Base-by-base conservation (phyloP, 345 rosid species). In the Hevea brasiliensis region DNA sequence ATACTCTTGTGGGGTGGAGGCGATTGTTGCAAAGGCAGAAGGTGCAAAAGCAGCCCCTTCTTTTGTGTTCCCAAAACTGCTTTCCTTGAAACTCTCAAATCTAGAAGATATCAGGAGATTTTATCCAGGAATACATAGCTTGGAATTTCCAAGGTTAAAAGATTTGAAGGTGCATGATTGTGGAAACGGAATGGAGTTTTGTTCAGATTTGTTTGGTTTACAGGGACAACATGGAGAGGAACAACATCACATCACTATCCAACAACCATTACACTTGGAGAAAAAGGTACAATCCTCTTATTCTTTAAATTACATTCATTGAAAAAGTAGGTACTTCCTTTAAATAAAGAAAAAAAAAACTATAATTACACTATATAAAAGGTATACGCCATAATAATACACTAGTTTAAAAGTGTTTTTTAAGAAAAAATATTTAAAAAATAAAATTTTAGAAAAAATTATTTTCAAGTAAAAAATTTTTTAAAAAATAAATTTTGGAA, bases 11-110 rank as follows among this genome's bases (percentile, higher is more conserved):
- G 73, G 55, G 18, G 21, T 76, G 60, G 77, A 79, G 65, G 58
- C 67, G 26, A 72, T 71, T 57, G 70, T 81, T 57, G 44, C 67
- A 32, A 66, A 57, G 24, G 57, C 4, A n/a, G 66, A 66, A 47
- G 24, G 15, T 4, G 48, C 18, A 23, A 32, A 74, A 56, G 32
- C 23, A 20, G 42, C 15, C 7, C 50, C 41, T 4, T 1, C 2
- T 27, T 70, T 79, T 73, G 45, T 14, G 26, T 73, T 79, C 56
- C 79, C 83, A 15, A 47, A 51, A 17, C n/a, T 62, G 15, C 32
- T 23, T 13, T 41, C 35, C 24, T 37, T 74, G 23, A 10, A 0
- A 5, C 64, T 67, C 3, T 0, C 1, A 20, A 42, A 18, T 26
- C 23, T 77, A n/a, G 63, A 77, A 29, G 14, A 56, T 13, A 54